These are phyloP conservation scores for Aspergillus sclerotioniger DNA, from an alignment of 495 filamentous ascomycete genomes.

Conservation along the genomic window DNA sequence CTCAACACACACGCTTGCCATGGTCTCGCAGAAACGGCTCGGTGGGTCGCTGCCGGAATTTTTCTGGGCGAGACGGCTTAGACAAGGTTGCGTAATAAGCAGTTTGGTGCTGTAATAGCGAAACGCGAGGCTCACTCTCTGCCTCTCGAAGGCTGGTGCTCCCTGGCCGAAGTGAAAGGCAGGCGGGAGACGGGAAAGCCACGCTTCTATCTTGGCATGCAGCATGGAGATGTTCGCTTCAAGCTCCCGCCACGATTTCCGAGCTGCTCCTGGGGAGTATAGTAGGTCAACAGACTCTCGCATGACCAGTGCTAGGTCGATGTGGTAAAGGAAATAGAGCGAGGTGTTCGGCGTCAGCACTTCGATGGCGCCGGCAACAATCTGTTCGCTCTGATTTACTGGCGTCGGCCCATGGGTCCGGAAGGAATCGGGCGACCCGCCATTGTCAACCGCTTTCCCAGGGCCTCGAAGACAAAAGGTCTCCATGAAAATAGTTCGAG, in stretches of 20 bases:
- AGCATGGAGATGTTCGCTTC: conserved; percentile 47
- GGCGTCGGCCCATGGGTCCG: not conserved
- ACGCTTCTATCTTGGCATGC: conserved; percentile 45
- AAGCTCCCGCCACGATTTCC: conserved; percentile 50
- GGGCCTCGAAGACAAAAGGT: conserved; percentile 7
- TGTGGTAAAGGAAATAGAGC: conserved; percentile 43
- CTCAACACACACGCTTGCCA: conserved; percentile 47
- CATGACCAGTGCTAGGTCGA: conserved; percentile 45
- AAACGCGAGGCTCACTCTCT: conserved; percentile 40
- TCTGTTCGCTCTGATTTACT: conserved; percentile 18
- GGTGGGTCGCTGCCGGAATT: conserved; percentile 18
- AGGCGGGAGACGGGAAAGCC: conserved; percentile 47
- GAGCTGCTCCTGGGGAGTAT: conserved; percentile 52
- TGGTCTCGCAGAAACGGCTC: conserved; percentile 45
- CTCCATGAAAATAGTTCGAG: conserved; percentile 25
- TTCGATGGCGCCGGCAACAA: conserved; percentile 20
- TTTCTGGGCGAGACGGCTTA: conserved; percentile 47
- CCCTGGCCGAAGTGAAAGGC: conserved; percentile 41
- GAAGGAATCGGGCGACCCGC: not conserved
- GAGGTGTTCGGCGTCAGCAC: conserved; percentile 31
- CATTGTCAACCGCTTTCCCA: not conserved
- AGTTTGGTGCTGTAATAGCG: conserved; percentile 55
- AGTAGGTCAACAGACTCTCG: conserved; percentile 47
- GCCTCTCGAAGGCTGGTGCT: conserved; percentile 19
- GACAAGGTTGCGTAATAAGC: conserved; percentile 56